phyloP scores from a whole-genome alignment of 441 rosid genomes.

The Brassica hybrid region DNA sequence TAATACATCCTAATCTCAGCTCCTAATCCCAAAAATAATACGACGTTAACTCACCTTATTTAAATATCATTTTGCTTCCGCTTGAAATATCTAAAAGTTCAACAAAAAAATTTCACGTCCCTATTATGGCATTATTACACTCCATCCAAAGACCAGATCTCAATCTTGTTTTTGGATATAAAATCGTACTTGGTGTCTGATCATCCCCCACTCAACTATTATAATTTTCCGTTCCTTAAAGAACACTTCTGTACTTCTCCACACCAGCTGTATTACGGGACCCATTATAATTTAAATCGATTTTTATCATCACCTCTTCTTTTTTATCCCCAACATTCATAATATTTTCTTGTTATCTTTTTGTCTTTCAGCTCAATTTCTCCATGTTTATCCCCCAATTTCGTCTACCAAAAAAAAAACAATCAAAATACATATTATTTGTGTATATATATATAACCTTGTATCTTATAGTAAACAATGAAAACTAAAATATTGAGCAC shows the following conservation, averaged over 20 bases:
- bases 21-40: background rate
- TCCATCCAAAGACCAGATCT: constrained; percentile 9
- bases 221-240: constrained; percentile 15
- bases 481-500: background rate
- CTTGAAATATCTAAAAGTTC: constrained; percentile 20
- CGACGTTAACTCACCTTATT: background rate
- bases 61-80: background rate
- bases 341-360: background rate
- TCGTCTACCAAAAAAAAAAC: constrained; percentile 5
- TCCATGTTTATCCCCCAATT: constrained; percentile 27
- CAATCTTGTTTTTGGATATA: constrained; percentile 19
- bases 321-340: constrained; percentile 19
- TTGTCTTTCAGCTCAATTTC: background rate
- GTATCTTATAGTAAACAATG: background rate
- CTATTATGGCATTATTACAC: background rate
- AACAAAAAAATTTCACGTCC: constrained; percentile 16
- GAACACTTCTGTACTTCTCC: background rate
- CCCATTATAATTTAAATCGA: constrained; percentile 31
- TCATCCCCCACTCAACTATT: constrained; percentile 24
- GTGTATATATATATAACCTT: background rate
- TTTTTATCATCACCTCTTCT: constrained; percentile 35
- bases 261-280: constrained; percentile 31
- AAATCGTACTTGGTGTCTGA: constrained; percentile 26
- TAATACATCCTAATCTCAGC: background rate
- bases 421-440: too few relatives aligned